Evolutionary conservation across 352 stramenopile species (phyloP).

Genomic region (Phytopythium mirpurense): DNA sequence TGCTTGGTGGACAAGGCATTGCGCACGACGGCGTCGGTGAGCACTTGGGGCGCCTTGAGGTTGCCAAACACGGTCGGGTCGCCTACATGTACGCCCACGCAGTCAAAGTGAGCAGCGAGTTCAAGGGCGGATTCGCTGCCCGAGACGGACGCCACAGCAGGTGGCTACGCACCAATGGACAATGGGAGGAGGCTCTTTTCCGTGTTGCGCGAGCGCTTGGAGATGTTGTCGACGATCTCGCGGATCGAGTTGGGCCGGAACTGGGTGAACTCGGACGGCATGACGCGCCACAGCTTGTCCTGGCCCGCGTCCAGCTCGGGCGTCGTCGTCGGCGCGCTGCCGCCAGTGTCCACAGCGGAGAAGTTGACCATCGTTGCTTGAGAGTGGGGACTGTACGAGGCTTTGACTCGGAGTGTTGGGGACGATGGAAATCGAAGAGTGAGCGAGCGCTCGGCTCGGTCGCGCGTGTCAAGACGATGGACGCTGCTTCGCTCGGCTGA

Average conservation of each 20-base stretch:
- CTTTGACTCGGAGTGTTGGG: neutral
- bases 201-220: constrained; percentile 81
- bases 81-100: constrained; percentile 21
- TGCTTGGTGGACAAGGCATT: constrained; percentile 79
- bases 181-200: constrained; percentile 91
- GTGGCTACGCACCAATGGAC: constrained; percentile 67
- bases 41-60: constrained; percentile 83
- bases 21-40: constrained; percentile 70
- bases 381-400: neutral
- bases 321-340: neutral
- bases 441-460: neutral
- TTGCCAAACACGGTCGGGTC: constrained; percentile 94
- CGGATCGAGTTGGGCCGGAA: constrained; percentile 89
- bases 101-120: too few species aligned
- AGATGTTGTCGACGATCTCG: constrained; percentile 94
- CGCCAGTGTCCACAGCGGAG: constrained; percentile 1
- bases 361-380: constrained; percentile 6
- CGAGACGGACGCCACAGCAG: constrained; percentile 14
- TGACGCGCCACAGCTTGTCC: constrained; percentile 56
- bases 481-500: neutral
- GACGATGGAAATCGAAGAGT: neutral
- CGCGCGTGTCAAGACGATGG: neutral
- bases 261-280: constrained; percentile 60
- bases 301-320: constrained; percentile 14
- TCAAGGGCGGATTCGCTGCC: constrained; percentile 96